These are phyloP conservation scores for Backusella australiensis DNA, from an alignment of 192 early-diverging fungal genomes.

Conservation along the genomic window DNA sequence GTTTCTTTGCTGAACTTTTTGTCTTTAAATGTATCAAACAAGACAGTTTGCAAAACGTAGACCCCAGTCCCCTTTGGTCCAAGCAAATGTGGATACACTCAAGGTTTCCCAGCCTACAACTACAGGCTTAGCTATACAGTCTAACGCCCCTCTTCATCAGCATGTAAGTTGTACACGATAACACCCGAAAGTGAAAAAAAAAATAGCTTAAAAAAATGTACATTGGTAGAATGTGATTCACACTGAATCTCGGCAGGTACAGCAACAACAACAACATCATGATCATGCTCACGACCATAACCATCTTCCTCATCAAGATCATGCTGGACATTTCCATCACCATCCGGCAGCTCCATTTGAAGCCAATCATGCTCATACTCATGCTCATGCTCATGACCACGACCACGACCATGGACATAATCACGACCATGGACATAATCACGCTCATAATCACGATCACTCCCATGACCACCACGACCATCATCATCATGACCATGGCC, in stretches of 20 bases:
- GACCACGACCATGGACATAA: slow-evolving; percentile 23
- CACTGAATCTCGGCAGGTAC: not conserved
- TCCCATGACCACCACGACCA: slow-evolving; percentile 16
- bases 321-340: not conserved
- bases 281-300: slow-evolving; percentile 12
- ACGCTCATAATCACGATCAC: not conserved
- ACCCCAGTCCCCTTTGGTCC: slow-evolving; percentile 7
- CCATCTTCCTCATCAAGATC: not conserved
- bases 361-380: not conserved
- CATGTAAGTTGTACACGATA: not conserved
- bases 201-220: not conserved
- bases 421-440: not conserved
- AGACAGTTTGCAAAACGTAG: slow-evolving; percentile 14
- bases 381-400: no score
- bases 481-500: slow-evolving; percentile 25
- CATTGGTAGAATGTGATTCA: not conserved
- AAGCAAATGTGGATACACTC: not conserved
- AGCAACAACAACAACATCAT: slow-evolving; percentile 13
- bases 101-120: not conserved
- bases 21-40: slow-evolving; percentile 5
- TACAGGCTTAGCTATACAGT: not conserved
- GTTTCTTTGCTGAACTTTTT: not conserved
- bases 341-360: not conserved
- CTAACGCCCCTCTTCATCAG: slow-evolving; percentile 1
- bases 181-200: not conserved